Evolutionary conservation across 768 basidiomycete species (phyloP), one percentile per base, ranked within the genome.

Genomic region (Psilocybe sp.): DNA sequence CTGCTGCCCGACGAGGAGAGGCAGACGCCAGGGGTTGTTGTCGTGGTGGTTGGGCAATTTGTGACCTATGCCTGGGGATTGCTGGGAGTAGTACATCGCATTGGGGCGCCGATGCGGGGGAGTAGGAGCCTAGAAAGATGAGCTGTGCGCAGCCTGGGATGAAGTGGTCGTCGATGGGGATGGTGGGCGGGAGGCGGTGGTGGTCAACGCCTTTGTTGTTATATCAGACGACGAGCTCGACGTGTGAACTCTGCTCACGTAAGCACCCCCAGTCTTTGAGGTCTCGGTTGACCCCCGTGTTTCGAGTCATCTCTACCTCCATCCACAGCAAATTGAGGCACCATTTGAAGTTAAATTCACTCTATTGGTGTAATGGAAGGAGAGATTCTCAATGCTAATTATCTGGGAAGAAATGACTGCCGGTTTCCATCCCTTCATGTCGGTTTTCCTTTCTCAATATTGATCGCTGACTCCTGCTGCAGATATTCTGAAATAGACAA

Each of bases 61-160:
- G 75, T 87, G 87, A 56, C 78, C 73, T 63, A 90, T 83, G 63
- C 82, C 86, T 63, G 89, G 88, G 57, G 89, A 89, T 68, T 88
- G 87, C 65, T 89, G 87, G 62, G 87, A 77, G 69, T 87, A 91
- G 74, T 88, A 91, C 87, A 91, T 91, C 71, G 72, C 75, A 77
- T 76, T 69, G 60, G 71, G 62, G 60, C 56, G 61, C 56, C 54
- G 59, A 62, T 56, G 58, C 52, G 56, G 48, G 46, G 48, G 52
- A 51, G 56, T 57, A 50, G 49, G 53, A 52, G 40, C 50, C 20
- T 46, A 47, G 45, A 46, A 44, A 47, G 50, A 31, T 40, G 32
- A 46, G 55, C 45, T 40, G 44, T 32, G 40, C 28, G 36, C 49
- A 31, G 18, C 15, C 41, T 20, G 18, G n/a, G 33, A 33, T 31